phyloP scores from a whole-genome alignment of 495 filamentous ascomycete genomes.

The Aspergillus ostianus region DNA sequence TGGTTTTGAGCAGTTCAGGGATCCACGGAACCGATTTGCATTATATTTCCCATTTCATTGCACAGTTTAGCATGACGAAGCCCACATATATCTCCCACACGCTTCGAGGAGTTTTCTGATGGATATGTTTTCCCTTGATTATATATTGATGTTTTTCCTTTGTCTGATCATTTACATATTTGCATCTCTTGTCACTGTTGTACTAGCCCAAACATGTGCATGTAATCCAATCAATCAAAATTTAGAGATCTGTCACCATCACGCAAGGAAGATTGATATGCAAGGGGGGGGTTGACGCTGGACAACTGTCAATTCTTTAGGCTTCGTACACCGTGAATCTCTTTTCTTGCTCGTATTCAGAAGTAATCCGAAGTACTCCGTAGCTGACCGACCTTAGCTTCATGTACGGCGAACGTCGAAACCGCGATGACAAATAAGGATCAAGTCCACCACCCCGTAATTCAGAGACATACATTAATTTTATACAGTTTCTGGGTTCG shows the following conservation, averaged over 20 bases:
- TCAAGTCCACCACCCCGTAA: not conserved
- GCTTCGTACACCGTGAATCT: not conserved
- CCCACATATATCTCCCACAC: not conserved
- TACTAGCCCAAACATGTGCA: constrained; percentile 10
- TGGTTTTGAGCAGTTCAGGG: not conserved
- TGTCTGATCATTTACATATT: constrained; percentile 10
- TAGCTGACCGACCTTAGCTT: not conserved
- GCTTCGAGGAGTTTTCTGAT: constrained; percentile 19
- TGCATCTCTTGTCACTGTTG: constrained; percentile 12
- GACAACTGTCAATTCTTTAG: not conserved
- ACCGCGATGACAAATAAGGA: not conserved
- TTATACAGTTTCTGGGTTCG: not conserved
- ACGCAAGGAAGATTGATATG: constrained; percentile 14
- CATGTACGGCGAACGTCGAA: not conserved
- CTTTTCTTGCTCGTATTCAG: not conserved
- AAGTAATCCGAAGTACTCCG: not conserved
- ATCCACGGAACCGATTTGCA: not conserved
- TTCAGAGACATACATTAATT: not conserved
- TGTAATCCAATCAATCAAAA: constrained; percentile 14
- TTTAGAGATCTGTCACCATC: constrained; percentile 11
- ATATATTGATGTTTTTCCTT: not conserved
- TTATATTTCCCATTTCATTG: constrained; percentile 4
- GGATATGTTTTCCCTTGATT: constrained; percentile 9
- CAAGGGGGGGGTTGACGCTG: constrained; percentile 10
- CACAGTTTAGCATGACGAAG: constrained; percentile 15